Percentiles rank a stretch among this genome's conserved stretches.
Evolutionary conservation across 768 basidiomycete genomes (phyloP).

Genomic region (Trametes meyenii): DNA sequence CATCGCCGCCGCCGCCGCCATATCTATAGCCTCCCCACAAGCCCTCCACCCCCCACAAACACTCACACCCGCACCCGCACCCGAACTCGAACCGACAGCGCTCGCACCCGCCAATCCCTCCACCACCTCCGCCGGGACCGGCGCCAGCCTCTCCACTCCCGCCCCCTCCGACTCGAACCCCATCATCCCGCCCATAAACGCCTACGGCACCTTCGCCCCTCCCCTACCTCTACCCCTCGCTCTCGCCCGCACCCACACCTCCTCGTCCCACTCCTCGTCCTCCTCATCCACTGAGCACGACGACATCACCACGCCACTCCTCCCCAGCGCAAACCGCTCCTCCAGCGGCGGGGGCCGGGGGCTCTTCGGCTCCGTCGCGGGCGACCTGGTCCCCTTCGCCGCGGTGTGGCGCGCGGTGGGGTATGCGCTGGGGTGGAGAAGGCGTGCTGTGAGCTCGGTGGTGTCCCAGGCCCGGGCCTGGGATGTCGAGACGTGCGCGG

Average conservation of each 20-base stretch:
- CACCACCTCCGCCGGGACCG: not conserved
- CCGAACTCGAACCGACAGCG: not conserved
- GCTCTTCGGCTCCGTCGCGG: slow-evolving; percentile 21
- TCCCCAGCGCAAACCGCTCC: slow-evolving; percentile 34
- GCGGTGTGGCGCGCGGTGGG: slow-evolving; percentile 14
- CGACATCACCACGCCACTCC: slow-evolving; percentile 39
- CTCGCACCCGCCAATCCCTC: not conserved
- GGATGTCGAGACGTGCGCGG: slow-evolving; percentile 1
- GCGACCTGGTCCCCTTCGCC: slow-evolving; percentile 33
- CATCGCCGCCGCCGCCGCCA: too few relatives aligned
- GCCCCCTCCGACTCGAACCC: slow-evolving; percentile 31
- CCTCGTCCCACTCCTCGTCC: slow-evolving; percentile 25
- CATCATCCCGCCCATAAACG: slow-evolving; percentile 49
- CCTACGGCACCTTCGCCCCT: slow-evolving; percentile 53
- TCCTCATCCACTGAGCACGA: slow-evolving; percentile 15
- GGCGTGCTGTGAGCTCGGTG: not conserved
- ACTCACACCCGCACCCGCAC: not conserved
- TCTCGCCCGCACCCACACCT: slow-evolving; percentile 22
- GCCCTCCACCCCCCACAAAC: not conserved
- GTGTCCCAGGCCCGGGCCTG: not conserved
- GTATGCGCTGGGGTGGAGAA: slow-evolving; percentile 4
- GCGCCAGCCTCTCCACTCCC: not conserved
- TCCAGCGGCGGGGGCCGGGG: not conserved
- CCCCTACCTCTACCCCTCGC: slow-evolving; percentile 17
- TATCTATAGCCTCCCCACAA: not conserved